Evolutionary conservation across 495 filamentous ascomycete genomes (phyloP), one percentile per base, ranked within the genome.

Genomic region (Hypoxylon trugodes): DNA sequence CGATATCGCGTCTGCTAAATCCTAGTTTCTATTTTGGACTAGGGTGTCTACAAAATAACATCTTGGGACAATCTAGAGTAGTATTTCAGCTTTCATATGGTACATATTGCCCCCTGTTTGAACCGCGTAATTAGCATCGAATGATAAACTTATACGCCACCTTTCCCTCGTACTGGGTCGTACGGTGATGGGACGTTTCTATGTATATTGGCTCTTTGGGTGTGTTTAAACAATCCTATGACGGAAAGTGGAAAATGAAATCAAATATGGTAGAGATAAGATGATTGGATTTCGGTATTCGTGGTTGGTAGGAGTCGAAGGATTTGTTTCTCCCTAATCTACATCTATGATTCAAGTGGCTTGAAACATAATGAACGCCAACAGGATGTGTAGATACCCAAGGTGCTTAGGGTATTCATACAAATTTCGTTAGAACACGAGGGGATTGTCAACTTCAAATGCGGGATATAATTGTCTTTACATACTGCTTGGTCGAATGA

Each of bases 171-270:
- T n/a, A 16, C 35, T 24, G 10, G 10, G 26, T 66, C 55, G 19
- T 61, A 61, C 21, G 63, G 51, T 61, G 26, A 61, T 66, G 56
- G 63, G 13, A 36, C 18, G 63, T 56, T 66, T 25, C 10, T 36
- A 8, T 8, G 18, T 21, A 33, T 28, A 36, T 45, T 28, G 36
- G 32, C 9, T 38, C n/a, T 5, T 22, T 51, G 24, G 37, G 36
- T 24, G 32, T 24, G 6, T 13, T 16, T 25, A 40, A 13, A 38
- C 10, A 48, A 59, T 59, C 54, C 54, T 55, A 6, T 21, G 35
- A 18, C 1, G 10, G 33, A 7, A 16, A 48, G 26, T 30, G 10
- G 28, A 24, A 18, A 22, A 50, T 30, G 43, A 59, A 65, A 48
- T 54, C 50, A 59, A 55, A 62, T 42, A 24, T 41, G 9, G 24